Evolutionary conservation across 352 stramenopile genomes (phyloP), one percentile per base, ranked within the genome.

Genomic region (Pythium sukuiense): DNA sequence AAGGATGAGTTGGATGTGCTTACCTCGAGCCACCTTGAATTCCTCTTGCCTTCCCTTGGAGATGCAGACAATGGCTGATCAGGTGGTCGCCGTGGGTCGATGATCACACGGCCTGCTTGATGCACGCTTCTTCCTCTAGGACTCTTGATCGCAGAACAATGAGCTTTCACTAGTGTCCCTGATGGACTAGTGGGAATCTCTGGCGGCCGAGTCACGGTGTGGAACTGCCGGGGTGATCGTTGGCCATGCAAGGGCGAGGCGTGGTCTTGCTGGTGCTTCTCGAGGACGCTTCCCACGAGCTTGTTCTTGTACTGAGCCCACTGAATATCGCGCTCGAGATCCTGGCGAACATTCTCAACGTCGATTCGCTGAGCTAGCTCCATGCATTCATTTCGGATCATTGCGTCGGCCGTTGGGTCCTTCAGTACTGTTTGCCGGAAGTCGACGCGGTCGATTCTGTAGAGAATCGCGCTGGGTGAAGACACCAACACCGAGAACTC

Each of bases 341-440:
- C 83, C 26, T 66, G 65, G 33, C 67, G 62, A 16, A 90, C 77
- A 18, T 59, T 82, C 48, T 73, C 53, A 7, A 65, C 70, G 24
- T 87, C 63, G 20, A 85, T 75, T 7, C 81, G 75, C 12, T 71
- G 68, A 5, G 67, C 64, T 4, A 92, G 67, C 14, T 69, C 68
- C 11, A 75, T 46, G 0, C 76, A 72, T 61, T 89, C 81, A n/a
- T 58, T 60, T 0, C 78, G 69, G 13, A 92, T 59, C 9, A 78
- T 52, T 20, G 80, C 65, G n/a, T 90, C 81, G 0, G 77, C 85
- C 29, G 71, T 52, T 0, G 61, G 0, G 50, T 92, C 83, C 45
- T 89, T 90, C 3, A 90, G 70, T 13, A 86, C 61, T 35, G 76
- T 80, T 55, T 90, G 81, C 11, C 83, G 76, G 39, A 92, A 90